A percentile compares a stretch with the other conserved stretches of the same genome.
phyloP scores from a whole-genome alignment of 495 filamentous ascomycete genomes.

The Aspergillus nidulans region DNA sequence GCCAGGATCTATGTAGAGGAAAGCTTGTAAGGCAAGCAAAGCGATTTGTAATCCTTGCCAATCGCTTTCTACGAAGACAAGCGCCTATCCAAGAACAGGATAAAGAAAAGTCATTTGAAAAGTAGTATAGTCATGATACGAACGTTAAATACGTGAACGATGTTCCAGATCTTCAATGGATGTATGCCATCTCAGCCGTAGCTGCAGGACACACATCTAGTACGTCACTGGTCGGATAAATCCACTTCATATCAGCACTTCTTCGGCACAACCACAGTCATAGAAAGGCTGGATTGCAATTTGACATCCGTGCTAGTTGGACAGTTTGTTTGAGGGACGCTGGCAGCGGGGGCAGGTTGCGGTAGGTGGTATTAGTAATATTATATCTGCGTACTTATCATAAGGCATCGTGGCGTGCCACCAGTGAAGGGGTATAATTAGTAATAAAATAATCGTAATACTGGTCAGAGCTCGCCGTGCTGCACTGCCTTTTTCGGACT shows the following conservation, averaged over 20 bases:
- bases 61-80: no score
- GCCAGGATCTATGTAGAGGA: no score
- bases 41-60: not conserved
- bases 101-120: not conserved
- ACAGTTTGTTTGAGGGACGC: no score
- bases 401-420: constrained; percentile 16
- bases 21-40: not conserved
- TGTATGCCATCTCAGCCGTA: constrained; percentile 38
- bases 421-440: constrained; percentile 15
- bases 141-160: constrained; percentile 5
- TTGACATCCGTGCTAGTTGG: constrained; percentile 92
- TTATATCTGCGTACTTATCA: constrained; percentile 8
- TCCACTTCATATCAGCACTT: constrained; percentile 59
- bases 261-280: constrained; percentile 95
- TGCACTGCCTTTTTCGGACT: constrained; percentile 22
- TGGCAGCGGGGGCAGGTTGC: not conserved
- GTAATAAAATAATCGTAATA: constrained; percentile 21
- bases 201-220: constrained; percentile 46
- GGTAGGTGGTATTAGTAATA: constrained; percentile 32
- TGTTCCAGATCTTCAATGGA: constrained; percentile 51
- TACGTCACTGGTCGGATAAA: constrained; percentile 41
- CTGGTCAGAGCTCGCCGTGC: constrained; percentile 39
- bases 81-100: no score
- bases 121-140: not conserved
- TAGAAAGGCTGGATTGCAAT: constrained; percentile 82